Percentiles rank a stretch among this genome's conserved stretches.
Evolutionary conservation across 2,329 filamentous ascomycete species (phyloP).

Genomic region (Botrytis aclada): DNA sequence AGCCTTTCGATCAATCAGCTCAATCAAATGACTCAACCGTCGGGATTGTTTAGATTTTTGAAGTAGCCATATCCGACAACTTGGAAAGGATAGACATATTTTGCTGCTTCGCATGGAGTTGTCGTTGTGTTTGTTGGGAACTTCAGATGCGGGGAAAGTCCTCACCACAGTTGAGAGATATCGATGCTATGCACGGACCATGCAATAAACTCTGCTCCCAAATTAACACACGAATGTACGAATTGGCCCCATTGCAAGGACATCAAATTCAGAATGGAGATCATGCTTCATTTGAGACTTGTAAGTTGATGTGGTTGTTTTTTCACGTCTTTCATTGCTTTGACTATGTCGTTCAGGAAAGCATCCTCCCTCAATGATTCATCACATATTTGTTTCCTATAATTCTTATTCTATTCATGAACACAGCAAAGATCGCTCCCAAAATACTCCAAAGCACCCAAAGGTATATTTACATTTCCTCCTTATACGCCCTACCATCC

Average conservation of each 20-base stretch:
- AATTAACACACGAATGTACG: not conserved
- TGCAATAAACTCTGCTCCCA: not conserved
- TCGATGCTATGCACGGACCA: not conserved
- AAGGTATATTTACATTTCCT: not conserved
- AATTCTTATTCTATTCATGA: not conserved
- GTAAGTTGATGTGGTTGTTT: not conserved
- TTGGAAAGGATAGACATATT: not conserved
- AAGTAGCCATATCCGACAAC: not conserved
- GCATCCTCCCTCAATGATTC: not conserved
- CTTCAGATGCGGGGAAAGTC: constrained; percentile 3
- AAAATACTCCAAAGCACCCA: not conserved
- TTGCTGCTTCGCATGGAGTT: not conserved
- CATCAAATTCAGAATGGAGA: not conserved
- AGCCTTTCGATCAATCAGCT: not conserved
- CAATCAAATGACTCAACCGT: not conserved
- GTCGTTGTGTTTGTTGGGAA: not conserved
- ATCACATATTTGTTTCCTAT: not conserved
- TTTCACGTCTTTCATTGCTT: not conserved
- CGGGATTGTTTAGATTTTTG: no score
- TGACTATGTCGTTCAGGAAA: not conserved
- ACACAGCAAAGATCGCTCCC: not conserved
- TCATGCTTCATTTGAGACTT: not conserved
- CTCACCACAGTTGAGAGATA: not conserved
- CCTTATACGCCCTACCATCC: constrained; percentile 8
- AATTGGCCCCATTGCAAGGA: not conserved